These are phyloP conservation scores for Leccinum subrobustum DNA, from an alignment of 1,284 basidiomycete genomes.

Conservation along the genomic window DNA sequence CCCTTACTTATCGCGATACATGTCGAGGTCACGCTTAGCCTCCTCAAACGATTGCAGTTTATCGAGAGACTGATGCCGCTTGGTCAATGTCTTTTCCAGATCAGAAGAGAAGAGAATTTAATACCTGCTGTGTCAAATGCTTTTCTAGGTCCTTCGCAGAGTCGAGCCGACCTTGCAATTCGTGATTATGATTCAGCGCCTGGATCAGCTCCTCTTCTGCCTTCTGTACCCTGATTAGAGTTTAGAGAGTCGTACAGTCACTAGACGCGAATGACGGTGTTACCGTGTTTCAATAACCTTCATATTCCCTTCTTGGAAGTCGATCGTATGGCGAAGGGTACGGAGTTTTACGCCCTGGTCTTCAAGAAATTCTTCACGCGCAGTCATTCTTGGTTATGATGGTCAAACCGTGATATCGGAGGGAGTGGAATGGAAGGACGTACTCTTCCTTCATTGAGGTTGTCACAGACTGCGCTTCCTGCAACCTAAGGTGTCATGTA, in stretches of 20 bases:
- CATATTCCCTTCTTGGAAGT: slow-evolving; percentile 31
- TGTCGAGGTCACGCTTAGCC: slow-evolving; percentile 21
- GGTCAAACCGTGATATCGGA: slow-evolving; percentile 15
- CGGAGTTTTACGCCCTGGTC: slow-evolving; percentile 29
- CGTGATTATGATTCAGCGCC: slow-evolving; percentile 19
- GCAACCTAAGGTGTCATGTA: slow-evolving; percentile 18
- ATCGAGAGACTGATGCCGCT: slow-evolving; percentile 21
- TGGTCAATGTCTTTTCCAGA: slow-evolving; percentile 16
- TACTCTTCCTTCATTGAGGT: slow-evolving; percentile 35
- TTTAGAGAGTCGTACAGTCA: slow-evolving; percentile 12
- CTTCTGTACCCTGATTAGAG: slow-evolving; percentile 21
- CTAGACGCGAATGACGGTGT: background rate
- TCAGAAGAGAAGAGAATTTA: slow-evolving; percentile 15
- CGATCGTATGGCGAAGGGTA: slow-evolving; percentile 30
- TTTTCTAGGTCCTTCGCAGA: slow-evolving; percentile 28
- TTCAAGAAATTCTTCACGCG: slow-evolving; percentile 22
- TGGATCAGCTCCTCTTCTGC: slow-evolving; percentile 22
- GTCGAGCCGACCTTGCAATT: slow-evolving; percentile 33
- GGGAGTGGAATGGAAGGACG: slow-evolving; percentile 21
- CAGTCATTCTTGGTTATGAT: slow-evolving; percentile 20
- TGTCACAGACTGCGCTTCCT: slow-evolving; percentile 29
- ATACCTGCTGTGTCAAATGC: slow-evolving; percentile 21
- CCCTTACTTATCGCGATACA: slow-evolving; percentile 28
- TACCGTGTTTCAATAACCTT: slow-evolving; percentile 30
- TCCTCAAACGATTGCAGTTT: slow-evolving; percentile 25